Base-by-base conservation (phyloP, 2,329 filamentous ascomycete genomes). In the Helicocarpus griseus region DNA sequence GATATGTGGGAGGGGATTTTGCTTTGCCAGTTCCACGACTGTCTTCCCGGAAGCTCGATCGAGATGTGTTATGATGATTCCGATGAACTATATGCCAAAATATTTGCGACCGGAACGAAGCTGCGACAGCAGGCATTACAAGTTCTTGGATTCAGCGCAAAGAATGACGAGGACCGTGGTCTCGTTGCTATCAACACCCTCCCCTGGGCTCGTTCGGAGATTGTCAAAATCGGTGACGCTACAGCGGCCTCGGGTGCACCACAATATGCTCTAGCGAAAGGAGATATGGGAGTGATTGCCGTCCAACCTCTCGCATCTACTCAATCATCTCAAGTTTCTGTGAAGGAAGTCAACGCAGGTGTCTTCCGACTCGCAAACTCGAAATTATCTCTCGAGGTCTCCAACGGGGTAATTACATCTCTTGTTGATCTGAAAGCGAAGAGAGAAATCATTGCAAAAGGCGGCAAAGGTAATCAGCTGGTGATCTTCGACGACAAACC, bases 61-160 rank as follows among this genome's bases (percentile, higher is more conserved):
- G 90, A 94, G 68, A 96, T 97, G 89, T 95, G 89, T 68, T 97
- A 97, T 62, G 88, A 95, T 66, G 93, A 98, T 65, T 95, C 90
- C 2, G 86, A 95, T 64, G 80, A 89, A 77, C 77, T 95, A 5
- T 98, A 98, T 64, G 85, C 80, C 2, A 76, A 88, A 59, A 81
- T 95, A 2, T 95, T 95, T 64, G 74, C 83, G 57, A 89, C 81
- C 1, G 91, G 87, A 5, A 73, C 86, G 57, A 81, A 79, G 56
- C 72, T 94, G 3, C 75, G 93, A 38, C 76, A 85, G 41, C 82
- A 88, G 17, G 79, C 90, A 4, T 77, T 87, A 53, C 68, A 77
- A 14, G 77, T 80, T 6, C 76, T 96, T 44, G 86, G 84, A 1
- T 75, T 90, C 47, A 70, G 73, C 38, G 68, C 76, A 19, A 61